These are phyloP conservation scores for Aspergillus bertholletiae DNA, from an alignment of 495 filamentous ascomycete species.

Conservation along the genomic window DNA sequence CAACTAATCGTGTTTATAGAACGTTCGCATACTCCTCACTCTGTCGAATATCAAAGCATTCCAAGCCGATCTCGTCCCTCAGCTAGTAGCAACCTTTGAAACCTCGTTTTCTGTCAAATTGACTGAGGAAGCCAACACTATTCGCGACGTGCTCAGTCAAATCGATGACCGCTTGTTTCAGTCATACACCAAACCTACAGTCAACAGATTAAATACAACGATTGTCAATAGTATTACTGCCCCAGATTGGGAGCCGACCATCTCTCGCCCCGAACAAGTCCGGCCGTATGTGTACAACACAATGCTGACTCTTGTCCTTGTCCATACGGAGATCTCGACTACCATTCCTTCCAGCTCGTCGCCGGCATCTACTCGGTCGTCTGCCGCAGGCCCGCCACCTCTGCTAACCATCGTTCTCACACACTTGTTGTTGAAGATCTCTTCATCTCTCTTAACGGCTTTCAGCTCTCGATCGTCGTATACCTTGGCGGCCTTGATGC, in stretches of 20 bases:
- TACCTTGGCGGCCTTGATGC: slow-evolving; percentile 80
- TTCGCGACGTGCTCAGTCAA: slow-evolving; percentile 82
- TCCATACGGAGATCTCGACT: slow-evolving; percentile 88
- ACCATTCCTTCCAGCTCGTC: slow-evolving; percentile 50
- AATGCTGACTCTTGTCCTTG: slow-evolving; percentile 75
- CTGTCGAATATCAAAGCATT: slow-evolving; percentile 84
- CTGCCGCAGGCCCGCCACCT: slow-evolving; percentile 44
- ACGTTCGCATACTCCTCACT: slow-evolving; percentile 88
- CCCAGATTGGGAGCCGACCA: slow-evolving; percentile 64
- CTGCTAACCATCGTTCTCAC: slow-evolving; percentile 74
- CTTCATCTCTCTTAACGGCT: slow-evolving; percentile 62
- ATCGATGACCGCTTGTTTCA: slow-evolving; percentile 88
- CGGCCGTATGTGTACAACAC: slow-evolving; percentile 84
- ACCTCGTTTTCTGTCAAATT: slow-evolving; percentile 84
- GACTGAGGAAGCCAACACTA: slow-evolving; percentile 84
- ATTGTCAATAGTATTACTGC: slow-evolving; percentile 68
- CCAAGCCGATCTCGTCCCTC: slow-evolving; percentile 71
- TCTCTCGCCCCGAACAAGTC: slow-evolving; percentile 67
- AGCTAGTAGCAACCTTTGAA: slow-evolving; percentile 83
- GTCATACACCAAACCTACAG: slow-evolving; percentile 76
- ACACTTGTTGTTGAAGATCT: slow-evolving; percentile 74
- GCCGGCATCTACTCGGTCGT: slow-evolving; percentile 23
- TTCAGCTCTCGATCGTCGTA: slow-evolving; percentile 67
- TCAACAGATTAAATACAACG: slow-evolving; percentile 56
- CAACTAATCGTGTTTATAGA: slow-evolving; percentile 46